Conservation (phyloP, 192 early-diverging fungal species). For the Umbelopsis sp. region DNA sequence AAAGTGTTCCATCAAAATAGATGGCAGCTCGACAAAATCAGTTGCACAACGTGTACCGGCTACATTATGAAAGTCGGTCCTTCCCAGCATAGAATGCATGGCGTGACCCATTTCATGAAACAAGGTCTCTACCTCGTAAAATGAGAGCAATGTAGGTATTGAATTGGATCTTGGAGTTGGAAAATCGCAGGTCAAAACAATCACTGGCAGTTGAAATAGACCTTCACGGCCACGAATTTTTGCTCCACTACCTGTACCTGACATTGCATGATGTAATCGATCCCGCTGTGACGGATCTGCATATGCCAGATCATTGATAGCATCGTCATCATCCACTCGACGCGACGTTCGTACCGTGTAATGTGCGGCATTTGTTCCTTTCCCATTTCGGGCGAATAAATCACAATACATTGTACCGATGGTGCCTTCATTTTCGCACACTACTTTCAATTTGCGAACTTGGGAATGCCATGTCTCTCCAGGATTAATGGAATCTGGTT, state of each 20-base stretch:
- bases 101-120: conserved; percentile 99
- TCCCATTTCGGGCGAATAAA: conserved; percentile 75
- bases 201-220: conserved; percentile 68
- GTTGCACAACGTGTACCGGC: conserved; percentile 91
- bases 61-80: conserved; percentile 96
- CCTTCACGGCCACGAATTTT: conserved; percentile 25
- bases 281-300: conserved; percentile 19
- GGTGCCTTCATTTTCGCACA: conserved; percentile 84
- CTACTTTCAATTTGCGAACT: conserved; percentile 87
- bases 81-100: conserved; percentile 95
- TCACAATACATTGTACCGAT: conserved; percentile 96
- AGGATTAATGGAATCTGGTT: conserved; percentile 62
- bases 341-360: conserved; percentile 93
- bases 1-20: conserved; percentile 95
- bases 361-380: conserved; percentile 89
- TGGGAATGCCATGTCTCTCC: conserved; percentile 93
- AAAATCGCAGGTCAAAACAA: conserved; percentile 79
- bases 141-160: conserved; percentile 65
- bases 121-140: conserved; percentile 90
- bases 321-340: conserved; percentile 80
- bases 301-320: conserved; percentile 42
- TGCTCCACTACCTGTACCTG: neutral
- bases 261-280: neutral
- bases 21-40: conserved; percentile 98
- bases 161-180: conserved; percentile 36